These are phyloP conservation scores for Hymenoscyphus occultus DNA, from an alignment of 2,329 filamentous ascomycete species.

Conservation along the genomic window DNA sequence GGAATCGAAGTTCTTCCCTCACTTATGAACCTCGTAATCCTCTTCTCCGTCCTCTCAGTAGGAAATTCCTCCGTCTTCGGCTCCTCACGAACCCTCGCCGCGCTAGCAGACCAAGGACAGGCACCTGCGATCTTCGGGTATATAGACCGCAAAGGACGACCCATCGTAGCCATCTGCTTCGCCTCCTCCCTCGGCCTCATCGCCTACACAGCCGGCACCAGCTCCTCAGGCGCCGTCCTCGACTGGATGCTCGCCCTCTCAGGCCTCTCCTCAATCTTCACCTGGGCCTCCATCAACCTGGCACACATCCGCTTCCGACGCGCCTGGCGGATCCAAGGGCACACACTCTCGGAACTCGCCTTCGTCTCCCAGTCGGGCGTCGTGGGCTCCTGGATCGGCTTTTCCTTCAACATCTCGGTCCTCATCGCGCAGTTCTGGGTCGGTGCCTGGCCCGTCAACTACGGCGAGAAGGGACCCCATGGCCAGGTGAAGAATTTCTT, in stretches of 20 bases:
- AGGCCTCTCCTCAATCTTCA: constrained; percentile 71
- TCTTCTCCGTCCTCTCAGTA: constrained; percentile 85
- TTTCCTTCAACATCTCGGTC: constrained; percentile 71
- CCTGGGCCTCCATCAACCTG: constrained; percentile 83
- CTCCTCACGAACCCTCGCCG: constrained; percentile 83
- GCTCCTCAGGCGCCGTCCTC: constrained; percentile 56
- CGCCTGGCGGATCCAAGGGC: constrained; percentile 70
- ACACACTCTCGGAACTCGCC: constrained; percentile 71
- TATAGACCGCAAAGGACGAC: constrained; percentile 79
- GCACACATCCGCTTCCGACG: constrained; percentile 86
- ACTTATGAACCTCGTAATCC: constrained; percentile 92
- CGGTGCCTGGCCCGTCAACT: constrained; percentile 71
- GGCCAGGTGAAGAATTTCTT: constrained; percentile 67
- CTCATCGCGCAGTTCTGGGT: constrained; percentile 86
- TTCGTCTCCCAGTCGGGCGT: constrained; percentile 79
- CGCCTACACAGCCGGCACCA: constrained; percentile 69
- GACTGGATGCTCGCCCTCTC: constrained; percentile 77
- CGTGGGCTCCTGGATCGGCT: constrained; percentile 74
- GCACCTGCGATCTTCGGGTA: constrained; percentile 76
- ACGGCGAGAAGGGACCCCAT: constrained; percentile 42
- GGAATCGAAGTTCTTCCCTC: constrained; percentile 78
- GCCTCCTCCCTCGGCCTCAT: constrained; percentile 69
- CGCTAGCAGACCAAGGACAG: constrained; percentile 83
- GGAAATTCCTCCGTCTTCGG: constrained; percentile 92
- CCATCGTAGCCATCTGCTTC: constrained; percentile 67